Evolutionary conservation across 208 protist species (phyloP), one percentile per base, ranked within the genome.

Genomic region (Strigomonas culicis): DNA sequence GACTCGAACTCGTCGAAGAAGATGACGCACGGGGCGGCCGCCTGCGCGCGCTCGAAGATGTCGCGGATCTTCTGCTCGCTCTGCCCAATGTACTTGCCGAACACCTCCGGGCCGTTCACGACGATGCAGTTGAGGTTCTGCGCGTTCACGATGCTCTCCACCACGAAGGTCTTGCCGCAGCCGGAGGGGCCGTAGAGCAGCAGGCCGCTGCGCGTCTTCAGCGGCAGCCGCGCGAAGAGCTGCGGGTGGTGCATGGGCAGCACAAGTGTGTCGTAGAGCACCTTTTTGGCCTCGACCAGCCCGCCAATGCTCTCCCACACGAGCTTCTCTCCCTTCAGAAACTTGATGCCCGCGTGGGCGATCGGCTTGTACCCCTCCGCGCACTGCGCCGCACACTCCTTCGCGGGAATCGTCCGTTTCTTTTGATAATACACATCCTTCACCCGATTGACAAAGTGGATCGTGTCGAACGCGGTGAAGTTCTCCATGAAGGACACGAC

Each of bases 1-100:
- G 93, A 86, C 75, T 98, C 95, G 65, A 98, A 94, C 73, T 98
- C 95, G 75, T 98, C 95, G 77, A 98, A 97, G 62, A 98, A 97
- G 44, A 98, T 68, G 1, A 98, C 89, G 67, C 91, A 97, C 34
- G 95, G 95, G 53, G 86, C 88, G 31, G 85, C 79, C 32, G 87
- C 83, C 63, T 86, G 81, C 13, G 93, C 95, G 1, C 85, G 78
- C 67, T 96, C 85, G 70, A 98, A 98, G 50, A 97, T 78, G 60
- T 95, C 81, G 55, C 95, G 87, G 60, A 98, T 92, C 59, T 94
- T 96, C 53, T 93, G 81, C 71, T 98, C 95, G 58, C 90, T 96
- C 69, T 97, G 82, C 28, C 95, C 95, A 84, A 98, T 93, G 74
- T 98, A 98, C 83, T 95, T 95, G 27, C 90, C 89, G 76, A 98